A percentile compares a stretch with the other conserved stretches of the same genome.
Conservation (phyloP, 257 asterid genomes). For the Solanum dulcamara region DNA sequence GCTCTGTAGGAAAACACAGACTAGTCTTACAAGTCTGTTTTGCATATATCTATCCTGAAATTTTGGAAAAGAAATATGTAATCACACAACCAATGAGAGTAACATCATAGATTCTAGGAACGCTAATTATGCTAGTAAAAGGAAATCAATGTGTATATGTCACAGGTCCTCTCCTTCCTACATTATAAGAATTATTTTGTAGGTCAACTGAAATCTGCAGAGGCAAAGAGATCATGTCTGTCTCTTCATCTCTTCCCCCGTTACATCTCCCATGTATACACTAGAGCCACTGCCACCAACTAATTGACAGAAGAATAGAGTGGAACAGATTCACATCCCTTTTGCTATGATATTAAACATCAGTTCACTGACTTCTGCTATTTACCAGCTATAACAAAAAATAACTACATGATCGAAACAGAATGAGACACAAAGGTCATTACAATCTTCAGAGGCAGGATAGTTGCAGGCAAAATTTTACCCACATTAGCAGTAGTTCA, state of each 20-base stretch:
- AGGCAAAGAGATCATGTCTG: not conserved
- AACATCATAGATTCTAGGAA: not conserved
- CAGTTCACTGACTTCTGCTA: not conserved
- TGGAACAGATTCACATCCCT: not conserved
- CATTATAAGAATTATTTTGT: not conserved
- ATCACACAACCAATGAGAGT: not conserved
- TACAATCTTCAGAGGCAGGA: not conserved
- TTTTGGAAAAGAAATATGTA: not conserved
- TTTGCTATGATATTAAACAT: not conserved
- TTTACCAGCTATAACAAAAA: not conserved
- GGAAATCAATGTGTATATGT: not conserved
- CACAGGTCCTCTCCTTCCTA: not conserved
- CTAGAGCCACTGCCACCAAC: not conserved
- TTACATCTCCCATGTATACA: not conserved
- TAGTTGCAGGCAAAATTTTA: not conserved
- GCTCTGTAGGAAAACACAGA: constrained; percentile 91
- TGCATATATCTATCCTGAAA: constrained; percentile 96
- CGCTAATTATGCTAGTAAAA: not conserved
- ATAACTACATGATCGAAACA: not conserved
- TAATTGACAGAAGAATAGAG: not conserved
- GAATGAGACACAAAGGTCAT: not conserved
- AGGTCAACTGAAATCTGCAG: not conserved
- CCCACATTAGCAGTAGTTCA: not conserved
- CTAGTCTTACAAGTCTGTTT: constrained; percentile 93
- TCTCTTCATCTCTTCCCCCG: not conserved